Base-by-base conservation (phyloP, 2,329 filamentous ascomycete species). In the Hypocreales sp. region DNA sequence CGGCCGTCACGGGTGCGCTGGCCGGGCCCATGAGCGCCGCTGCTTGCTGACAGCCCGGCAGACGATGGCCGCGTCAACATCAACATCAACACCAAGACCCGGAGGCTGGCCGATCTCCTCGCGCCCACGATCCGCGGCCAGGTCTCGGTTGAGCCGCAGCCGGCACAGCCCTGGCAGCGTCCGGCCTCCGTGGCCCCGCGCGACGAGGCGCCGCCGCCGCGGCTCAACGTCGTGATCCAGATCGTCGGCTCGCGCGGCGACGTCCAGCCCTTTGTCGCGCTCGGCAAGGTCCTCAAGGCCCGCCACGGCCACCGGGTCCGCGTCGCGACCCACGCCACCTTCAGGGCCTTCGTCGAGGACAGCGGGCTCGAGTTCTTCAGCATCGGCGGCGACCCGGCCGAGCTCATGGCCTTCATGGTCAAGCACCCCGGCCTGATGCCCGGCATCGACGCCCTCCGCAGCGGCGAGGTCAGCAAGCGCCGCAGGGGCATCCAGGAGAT, bases 401-500 rank as follows among this genome's bases (percentile, higher is more conserved):
- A 79, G 41, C 58, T 83, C 23, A 84, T 83, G 79, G 80, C 82
- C 4, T 92, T 87, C 42, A 92, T 92, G 82, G 82, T 90, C 24
- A 86, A 86, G 50, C 79, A 90, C 39, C 81, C 83, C 0, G 80
- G 82, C 0, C 58, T 92, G 18, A 82, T 92, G 75, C 83, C 83
- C 2, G 78, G 78, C 1, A 70, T 87, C 32, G 76, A 86, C 26
- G 74, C 79, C 1, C 52, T 92, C 26, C 74, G 72, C 33, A 79
- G 67, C 36, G 82, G 82, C 7, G 82, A 90, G 44, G 70, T 92
- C 26, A 74, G 68, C 22, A 78, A 75, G 48, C 64, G 81, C 17
- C 66, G 82, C 17, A 72, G 67, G 35, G 79, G 78, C 11, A 83
- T 92, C 35, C 71, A 74, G 32, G 67, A 82, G 33, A 86, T 90